Base-by-base conservation (phyloP, 176 grass and related monocot species). In the Avena insularis region DNA sequence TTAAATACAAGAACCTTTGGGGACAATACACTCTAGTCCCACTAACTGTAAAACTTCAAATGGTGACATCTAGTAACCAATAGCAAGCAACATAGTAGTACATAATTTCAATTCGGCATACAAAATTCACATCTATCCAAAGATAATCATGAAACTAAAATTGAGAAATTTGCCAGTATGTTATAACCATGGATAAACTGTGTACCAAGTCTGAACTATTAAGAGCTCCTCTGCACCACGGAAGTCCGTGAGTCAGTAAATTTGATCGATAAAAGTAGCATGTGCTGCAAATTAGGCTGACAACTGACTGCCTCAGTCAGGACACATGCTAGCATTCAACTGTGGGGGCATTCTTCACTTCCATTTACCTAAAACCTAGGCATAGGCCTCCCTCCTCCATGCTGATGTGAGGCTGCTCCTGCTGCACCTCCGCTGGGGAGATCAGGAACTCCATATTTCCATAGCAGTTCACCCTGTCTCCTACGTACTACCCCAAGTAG, bases 71-170 rank as follows among this genome's bases (percentile, higher is more conserved):
- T 51, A n/a, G 71, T 53, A 84, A 74, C 14, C 14, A 88, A 36
- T 16, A 61, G 16, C 27, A 59, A 20, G n/a, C 40, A 69, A 53
- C 56, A 63, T 14, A 15, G 11, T 29, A 29, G 29, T 13, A 25
- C 63, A 82, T 2, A 49, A 66, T 75, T 75, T 48, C 31, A 86
- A 82, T 19, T 65, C 5, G 16, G 58, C 47, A 60, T 59, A n/a
- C 0, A 20, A 75, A 68, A 67, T 19, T 38, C 9, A 81, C 57
- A 75, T 66, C 3, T 57, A 36, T 66, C 43, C 46, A 75, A 75
- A 67, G 9, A 61, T 79, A 35, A 80, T 66, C 15, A 17, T 65
- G 46, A 72, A 54, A 47, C 14, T 4, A 4, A 71, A 55, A 57
- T 80, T 23, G 13, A 77, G 0, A 77, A 66, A 19, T 35, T 12